Evolutionary conservation across 495 filamentous ascomycete genomes (phyloP).

Genomic region (Lasiosphaeria hispida): DNA sequence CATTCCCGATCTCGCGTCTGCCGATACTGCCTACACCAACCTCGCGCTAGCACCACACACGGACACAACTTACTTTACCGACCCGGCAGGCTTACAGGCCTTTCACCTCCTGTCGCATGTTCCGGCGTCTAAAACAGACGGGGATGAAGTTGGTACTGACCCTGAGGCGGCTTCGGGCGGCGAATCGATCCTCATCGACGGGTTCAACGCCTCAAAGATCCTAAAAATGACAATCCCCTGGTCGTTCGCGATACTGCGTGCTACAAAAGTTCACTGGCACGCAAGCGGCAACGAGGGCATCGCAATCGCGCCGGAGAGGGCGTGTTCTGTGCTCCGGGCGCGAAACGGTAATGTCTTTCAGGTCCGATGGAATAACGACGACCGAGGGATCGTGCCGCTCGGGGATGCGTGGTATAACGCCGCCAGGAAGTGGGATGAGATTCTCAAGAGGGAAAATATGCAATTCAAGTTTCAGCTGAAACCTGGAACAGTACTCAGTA

Average conservation of each 20-base stretch:
- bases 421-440: slow-evolving; percentile 61
- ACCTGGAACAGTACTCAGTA: slow-evolving; percentile 76
- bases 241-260: slow-evolving; percentile 51
- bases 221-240: slow-evolving; percentile 48
- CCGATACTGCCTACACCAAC: slow-evolving; percentile 91
- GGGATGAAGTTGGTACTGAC: slow-evolving; percentile 29
- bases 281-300: slow-evolving; percentile 81
- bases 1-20: slow-evolving; percentile 78
- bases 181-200: slow-evolving; percentile 75
- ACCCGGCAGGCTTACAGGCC: slow-evolving; percentile 83
- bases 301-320: slow-evolving; percentile 64
- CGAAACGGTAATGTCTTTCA: slow-evolving; percentile 54
- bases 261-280: slow-evolving; percentile 53
- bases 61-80: slow-evolving; percentile 90
- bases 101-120: slow-evolving; percentile 84
- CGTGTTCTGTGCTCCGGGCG: slow-evolving; percentile 65
- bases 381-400: slow-evolving; percentile 63
- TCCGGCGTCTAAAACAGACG: slow-evolving; percentile 12
- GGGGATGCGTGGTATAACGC: slow-evolving; percentile 71
- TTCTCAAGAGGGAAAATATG: slow-evolving; percentile 51
- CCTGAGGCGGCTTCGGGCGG: slow-evolving; percentile 51
- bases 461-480: slow-evolving; percentile 74
- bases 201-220: slow-evolving; percentile 64
- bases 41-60: slow-evolving; percentile 76
- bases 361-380: slow-evolving; percentile 89